Percentiles rank a stretch among this genome's conserved stretches.
Conservation (phyloP, 2,329 filamentous ascomycete species). For the Dactylonectria macrodidyma region DNA sequence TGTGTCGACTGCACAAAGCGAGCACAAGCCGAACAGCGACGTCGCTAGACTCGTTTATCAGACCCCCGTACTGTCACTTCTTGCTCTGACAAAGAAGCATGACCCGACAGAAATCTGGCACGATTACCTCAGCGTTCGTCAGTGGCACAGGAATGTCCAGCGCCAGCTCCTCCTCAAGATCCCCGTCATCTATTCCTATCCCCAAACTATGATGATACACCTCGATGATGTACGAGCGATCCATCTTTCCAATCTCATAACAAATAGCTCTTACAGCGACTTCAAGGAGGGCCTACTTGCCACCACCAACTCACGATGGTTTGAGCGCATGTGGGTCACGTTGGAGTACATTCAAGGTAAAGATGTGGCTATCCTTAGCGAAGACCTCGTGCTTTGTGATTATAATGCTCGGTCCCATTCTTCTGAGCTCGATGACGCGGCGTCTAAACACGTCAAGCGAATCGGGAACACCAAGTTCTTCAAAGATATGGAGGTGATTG, state of each 20-base stretch:
- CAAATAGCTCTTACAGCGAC: neutral
- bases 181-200: neutral
- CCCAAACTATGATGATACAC: neutral
- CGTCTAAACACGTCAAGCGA: neutral
- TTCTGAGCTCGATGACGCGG: neutral
- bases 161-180: neutral
- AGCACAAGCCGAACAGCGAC: neutral
- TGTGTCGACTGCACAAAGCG: neutral
- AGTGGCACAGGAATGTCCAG: neutral
- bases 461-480: neutral
- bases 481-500: neutral
- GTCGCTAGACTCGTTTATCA: neutral
- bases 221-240: neutral
- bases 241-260: neutral
- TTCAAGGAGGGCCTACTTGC: neutral
- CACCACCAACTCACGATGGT: neutral
- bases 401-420: neutral
- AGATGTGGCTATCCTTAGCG: neutral
- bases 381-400: neutral
- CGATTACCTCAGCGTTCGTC: neutral
- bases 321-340: neutral
- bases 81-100: neutral
- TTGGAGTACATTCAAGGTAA: neutral
- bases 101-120: neutral
- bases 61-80: neutral